Percentiles rank a stretch among this genome's conserved stretches.
These are phyloP conservation scores for Rhizopus delemar DNA, from an alignment of 371 early-diverging fungal genomes.

Conservation along the genomic window DNA sequence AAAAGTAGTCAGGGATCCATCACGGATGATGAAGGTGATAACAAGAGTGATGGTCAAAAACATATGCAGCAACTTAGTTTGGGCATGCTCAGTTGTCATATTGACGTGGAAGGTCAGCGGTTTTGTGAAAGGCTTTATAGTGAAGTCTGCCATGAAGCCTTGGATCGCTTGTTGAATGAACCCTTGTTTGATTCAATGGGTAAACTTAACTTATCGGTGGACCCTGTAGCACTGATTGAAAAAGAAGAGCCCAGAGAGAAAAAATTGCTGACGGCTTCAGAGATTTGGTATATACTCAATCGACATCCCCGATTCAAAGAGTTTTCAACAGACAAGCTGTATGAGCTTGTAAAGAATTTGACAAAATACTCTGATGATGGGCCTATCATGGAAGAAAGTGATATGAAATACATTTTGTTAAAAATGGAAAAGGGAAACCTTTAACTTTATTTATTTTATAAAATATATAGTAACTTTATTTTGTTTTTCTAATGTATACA, in stretches of 20 bases:
- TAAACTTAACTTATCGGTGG: slow-evolving; percentile 24
- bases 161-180: slow-evolving; percentile 37
- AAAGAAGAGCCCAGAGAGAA: slow-evolving; percentile 1
- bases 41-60: neutral
- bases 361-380: slow-evolving; percentile 58
- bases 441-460: slow-evolving; percentile 4
- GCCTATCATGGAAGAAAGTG: slow-evolving; percentile 49
- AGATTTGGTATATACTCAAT: slow-evolving; percentile 55
- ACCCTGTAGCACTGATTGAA: slow-evolving; percentile 10
- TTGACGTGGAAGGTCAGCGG: slow-evolving; percentile 24
- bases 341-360: slow-evolving; percentile 47
- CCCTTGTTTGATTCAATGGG: slow-evolving; percentile 48
- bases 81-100: slow-evolving; percentile 26
- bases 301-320: slow-evolving; percentile 54
- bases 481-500: too few species aligned
- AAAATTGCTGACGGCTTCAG: slow-evolving; percentile 12
- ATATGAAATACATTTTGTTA: slow-evolving; percentile 24
- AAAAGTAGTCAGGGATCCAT: neutral
- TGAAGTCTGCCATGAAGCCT: slow-evolving; percentile 31
- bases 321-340: slow-evolving; percentile 41
- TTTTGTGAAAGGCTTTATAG: slow-evolving; percentile 31
- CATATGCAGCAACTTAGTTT: slow-evolving; percentile 18
- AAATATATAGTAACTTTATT: neutral
- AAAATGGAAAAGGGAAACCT: slow-evolving; percentile 27
- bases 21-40: too few species aligned